These are phyloP conservation scores for Jamesozyma gamospora DNA, from an alignment of 805 yeast genomes.

Conservation along the genomic window DNA sequence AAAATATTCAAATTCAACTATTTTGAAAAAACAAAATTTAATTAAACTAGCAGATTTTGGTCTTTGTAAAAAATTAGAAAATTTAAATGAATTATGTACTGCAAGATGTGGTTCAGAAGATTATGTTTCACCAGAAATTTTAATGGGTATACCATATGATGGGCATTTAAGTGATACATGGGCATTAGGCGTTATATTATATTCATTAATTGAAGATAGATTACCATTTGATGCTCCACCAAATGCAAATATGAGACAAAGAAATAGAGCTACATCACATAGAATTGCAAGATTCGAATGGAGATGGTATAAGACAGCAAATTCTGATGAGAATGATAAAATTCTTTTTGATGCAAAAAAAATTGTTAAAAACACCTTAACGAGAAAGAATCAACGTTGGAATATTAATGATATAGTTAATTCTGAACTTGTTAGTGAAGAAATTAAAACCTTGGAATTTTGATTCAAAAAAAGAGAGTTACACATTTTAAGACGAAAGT, in stretches of 20 bases:
- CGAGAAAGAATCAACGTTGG: slow-evolving; percentile 27
- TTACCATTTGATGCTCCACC: slow-evolving; percentile 90
- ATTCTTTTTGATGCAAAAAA: slow-evolving; percentile 9
- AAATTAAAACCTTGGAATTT: slow-evolving; percentile 3
- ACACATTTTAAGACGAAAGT: too few species aligned
- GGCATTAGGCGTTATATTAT: slow-evolving; percentile 90
- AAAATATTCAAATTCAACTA: slow-evolving; percentile 9
- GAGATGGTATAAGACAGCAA: slow-evolving; percentile 58
- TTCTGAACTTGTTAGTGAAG: slow-evolving; percentile 14
- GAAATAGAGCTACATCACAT: slow-evolving; percentile 51
- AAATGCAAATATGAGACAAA: slow-evolving; percentile 30
- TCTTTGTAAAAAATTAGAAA: slow-evolving; percentile 54
- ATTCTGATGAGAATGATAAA: slow-evolving; percentile 2
- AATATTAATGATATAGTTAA: slow-evolving; percentile 16
- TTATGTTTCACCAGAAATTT: slow-evolving; percentile 87
- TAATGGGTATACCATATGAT: slow-evolving; percentile 84
- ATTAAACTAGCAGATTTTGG: slow-evolving; percentile 83
- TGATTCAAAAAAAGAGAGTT: too few species aligned
- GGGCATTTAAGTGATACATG: slow-evolving; percentile 89
- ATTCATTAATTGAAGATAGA: slow-evolving; percentile 73
- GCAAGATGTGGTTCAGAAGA: slow-evolving; percentile 96
- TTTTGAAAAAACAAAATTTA: slow-evolving; percentile 19
- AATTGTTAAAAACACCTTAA: slow-evolving; percentile 23
- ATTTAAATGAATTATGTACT: slow-evolving; percentile 50
- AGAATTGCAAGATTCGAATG: slow-evolving; percentile 88